Evolutionary conservation across 2,329 filamentous ascomycete genomes (phyloP), one percentile per base, ranked within the genome.

Genomic region (Helicocarpus griseus): DNA sequence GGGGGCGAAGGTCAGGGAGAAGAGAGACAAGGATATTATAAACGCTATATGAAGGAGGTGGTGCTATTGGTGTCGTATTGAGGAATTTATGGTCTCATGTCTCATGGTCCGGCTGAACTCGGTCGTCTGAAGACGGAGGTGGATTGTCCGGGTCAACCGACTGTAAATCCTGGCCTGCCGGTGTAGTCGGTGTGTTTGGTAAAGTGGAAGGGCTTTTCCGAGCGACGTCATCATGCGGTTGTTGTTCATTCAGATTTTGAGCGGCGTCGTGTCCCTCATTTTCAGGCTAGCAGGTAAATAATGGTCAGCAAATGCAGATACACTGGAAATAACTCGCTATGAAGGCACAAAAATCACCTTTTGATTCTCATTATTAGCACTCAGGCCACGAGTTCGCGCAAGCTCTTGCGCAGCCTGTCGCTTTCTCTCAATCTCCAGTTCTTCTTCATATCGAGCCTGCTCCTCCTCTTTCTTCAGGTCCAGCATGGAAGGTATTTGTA

Each of bases 391-490:
- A 53, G 73, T 73, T 9, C 74, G 58, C 8, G 82, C 81, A 19
- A 83, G 62, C 41, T 73, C 70, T 31, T 75, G 73, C 2, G 81
- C 82, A 41, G 77, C 77, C 35, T 73, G 67, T 33, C 81, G 69
- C 58, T 74, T 80, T 46, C 72, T 69, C 51, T 75, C 67, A 24
- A 83, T 68, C 35, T 75, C 72, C 3, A 66, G 65, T 60, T 85
- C 82, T 61, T 85, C 80, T 60, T 82, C 69, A 31, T 68, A 58
- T 45, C 71, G 74, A 0, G 76, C 63, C 28, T 67, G 69, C 21
- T 79, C 76, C 61, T 85, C 81, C 65, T 85, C 79, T 31, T 70
- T 70, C 58, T 77, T 75, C 11, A 84, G 61, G 50, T 82, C 78
- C 4, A 67, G 69, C 41, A 83, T 67, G 2, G 77, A 76, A 0